Evolutionary conservation across 345 rosid genomes (phyloP).

Genomic region (Anacardium occidentale): DNA sequence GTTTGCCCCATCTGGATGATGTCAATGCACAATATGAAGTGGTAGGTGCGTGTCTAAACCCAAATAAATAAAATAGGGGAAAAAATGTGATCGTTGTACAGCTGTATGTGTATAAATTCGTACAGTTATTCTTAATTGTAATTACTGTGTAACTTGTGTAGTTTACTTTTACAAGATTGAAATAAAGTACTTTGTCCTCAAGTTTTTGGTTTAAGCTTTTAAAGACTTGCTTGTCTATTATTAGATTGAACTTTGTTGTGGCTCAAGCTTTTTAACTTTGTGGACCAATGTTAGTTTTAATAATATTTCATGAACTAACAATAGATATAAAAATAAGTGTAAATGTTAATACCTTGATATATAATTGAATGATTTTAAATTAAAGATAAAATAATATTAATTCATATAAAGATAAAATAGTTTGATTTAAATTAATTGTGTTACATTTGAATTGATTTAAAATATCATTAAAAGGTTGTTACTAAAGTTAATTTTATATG

Average conservation of each 20-base stretch:
- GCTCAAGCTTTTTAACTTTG: not conserved
- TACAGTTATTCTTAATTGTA: conserved; percentile 20
- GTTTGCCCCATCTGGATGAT: conserved; percentile 1
- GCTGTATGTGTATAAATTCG: conserved; percentile 17
- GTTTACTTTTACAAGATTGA: not conserved
- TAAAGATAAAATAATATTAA: too few species aligned
- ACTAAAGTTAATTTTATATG: too few species aligned
- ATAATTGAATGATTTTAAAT: too few species aligned
- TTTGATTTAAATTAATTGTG: too few species aligned
- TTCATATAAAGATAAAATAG: too few species aligned
- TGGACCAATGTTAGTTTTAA: too few species aligned
- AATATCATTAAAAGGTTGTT: too few species aligned
- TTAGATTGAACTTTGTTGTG: not conserved
- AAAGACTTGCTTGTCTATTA: not conserved
- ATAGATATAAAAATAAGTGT: too few species aligned
- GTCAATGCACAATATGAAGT: not conserved
- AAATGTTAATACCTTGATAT: too few species aligned
- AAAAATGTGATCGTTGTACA: conserved; percentile 19
- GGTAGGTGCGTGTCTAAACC: conserved; percentile 8
- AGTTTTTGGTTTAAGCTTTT: not conserved
- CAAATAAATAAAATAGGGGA: not conserved
- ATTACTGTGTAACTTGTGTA: not conserved
- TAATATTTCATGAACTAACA: too few species aligned
- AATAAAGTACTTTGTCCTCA: not conserved
- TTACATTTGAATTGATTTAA: too few species aligned